phyloP scores from a whole-genome alignment of 148 eudicot genomes.

The Diospyros kaki region DNA sequence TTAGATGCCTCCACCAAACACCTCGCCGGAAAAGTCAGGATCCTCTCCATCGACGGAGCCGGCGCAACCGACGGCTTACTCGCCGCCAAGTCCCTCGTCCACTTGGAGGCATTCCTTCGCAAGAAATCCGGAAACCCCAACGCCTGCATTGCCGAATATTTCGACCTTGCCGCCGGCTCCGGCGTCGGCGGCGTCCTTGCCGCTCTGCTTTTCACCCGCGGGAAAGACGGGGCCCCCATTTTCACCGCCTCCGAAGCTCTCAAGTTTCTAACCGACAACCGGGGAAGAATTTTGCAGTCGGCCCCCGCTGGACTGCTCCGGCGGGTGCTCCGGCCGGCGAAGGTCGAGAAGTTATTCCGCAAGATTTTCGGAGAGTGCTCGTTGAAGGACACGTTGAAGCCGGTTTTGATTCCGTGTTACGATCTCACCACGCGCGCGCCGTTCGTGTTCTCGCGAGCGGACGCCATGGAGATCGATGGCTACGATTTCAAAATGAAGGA shows the following conservation, averaged over 20 bases:
- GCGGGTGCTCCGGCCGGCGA: conserved; percentile 12
- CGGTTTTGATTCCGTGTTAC: conserved; percentile 43
- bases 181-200: conserved; percentile 36
- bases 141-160: conserved; percentile 30
- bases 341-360: conserved; percentile 16
- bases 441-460: conserved; percentile 43
- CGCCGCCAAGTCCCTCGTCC: conserved; percentile 27
- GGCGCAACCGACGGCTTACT: conserved; percentile 30
- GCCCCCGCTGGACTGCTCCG: conserved; percentile 10
- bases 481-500: conserved; percentile 34
- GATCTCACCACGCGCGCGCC: conserved; percentile 32
- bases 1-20: not conserved
- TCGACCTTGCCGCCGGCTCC: conserved; percentile 36
- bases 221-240: conserved; percentile 18
- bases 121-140: conserved; percentile 22
- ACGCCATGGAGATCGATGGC: conserved; percentile 43
- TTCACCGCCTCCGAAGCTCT: conserved; percentile 27
- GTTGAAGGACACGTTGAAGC: conserved; percentile 36
- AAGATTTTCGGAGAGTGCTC: conserved; percentile 30
- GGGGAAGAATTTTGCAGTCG: not conserved
- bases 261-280: conserved; percentile 17
- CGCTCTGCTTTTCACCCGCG: conserved; percentile 26
- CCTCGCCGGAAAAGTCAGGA: conserved; percentile 24
- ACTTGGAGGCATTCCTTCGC: conserved; percentile 26
- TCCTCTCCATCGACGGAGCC: conserved; percentile 32